These are phyloP conservation scores for Exophiala bonariae DNA, from an alignment of 2,329 filamentous ascomycete genomes.

Conservation along the genomic window DNA sequence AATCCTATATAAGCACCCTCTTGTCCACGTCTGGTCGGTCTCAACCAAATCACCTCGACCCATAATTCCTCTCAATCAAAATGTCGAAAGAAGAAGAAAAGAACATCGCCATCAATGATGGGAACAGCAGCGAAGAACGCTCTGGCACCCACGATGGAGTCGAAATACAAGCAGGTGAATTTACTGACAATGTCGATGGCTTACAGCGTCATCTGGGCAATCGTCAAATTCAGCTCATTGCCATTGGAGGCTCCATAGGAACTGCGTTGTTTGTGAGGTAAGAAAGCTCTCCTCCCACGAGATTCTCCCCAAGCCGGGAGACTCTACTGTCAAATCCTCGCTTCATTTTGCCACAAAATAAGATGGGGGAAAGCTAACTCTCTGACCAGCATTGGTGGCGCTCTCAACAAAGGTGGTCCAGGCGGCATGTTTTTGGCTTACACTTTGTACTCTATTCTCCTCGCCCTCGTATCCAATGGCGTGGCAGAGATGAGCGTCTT, in stretches of 20 bases:
- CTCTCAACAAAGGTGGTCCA: constrained; percentile 36
- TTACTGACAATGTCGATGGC: constrained; percentile 9
- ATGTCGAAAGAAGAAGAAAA: too few relatives aligned
- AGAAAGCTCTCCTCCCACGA: too few relatives aligned
- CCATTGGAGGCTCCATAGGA: constrained; percentile 39
- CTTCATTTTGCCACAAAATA: too few relatives aligned
- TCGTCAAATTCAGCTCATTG: constrained; percentile 21
- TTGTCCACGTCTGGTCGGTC: too few relatives aligned
- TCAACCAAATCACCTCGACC: too few relatives aligned
- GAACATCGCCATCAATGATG: too few relatives aligned
- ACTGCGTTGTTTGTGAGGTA: constrained; percentile 36
- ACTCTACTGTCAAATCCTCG: too few relatives aligned
- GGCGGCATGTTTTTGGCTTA: constrained; percentile 40
- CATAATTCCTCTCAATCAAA: too few relatives aligned
- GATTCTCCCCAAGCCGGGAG: too few relatives aligned
- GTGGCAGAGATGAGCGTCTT: constrained; percentile 47
- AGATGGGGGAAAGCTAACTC: constrained; percentile 31
- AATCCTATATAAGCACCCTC: too few relatives aligned
- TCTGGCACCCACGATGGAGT: background rate
- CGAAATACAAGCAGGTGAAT: background rate
- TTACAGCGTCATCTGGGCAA: constrained; percentile 16
- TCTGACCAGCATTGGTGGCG: constrained; percentile 41
- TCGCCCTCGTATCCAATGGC: constrained; percentile 38
- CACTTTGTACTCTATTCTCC: constrained; percentile 28
- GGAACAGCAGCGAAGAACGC: too few relatives aligned